Percentiles rank a stretch among this genome's conserved stretches.
phyloP scores from a whole-genome alignment of 352 stramenopile genomes.

The Pythium periplocum region DNA sequence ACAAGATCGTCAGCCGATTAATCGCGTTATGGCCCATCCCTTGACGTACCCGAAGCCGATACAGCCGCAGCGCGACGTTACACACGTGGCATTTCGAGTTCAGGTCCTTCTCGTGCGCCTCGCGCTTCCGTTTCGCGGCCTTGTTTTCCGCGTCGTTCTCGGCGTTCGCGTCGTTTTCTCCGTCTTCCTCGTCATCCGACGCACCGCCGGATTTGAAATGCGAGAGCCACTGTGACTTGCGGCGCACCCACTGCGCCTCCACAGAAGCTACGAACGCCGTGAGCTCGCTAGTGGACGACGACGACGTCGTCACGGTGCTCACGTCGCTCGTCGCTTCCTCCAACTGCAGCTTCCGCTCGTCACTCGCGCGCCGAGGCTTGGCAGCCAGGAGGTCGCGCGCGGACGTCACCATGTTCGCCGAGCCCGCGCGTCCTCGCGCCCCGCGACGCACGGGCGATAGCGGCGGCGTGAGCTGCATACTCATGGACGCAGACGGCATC shows the following conservation, averaged over 20 bases:
- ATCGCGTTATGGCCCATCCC: not conserved
- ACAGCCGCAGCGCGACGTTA: conserved; percentile 43
- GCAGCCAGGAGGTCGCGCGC: too few relatives aligned
- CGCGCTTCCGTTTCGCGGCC: not conserved
- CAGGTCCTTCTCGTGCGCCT: not conserved
- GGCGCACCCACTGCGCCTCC: conserved; percentile 1
- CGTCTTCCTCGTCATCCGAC: not conserved
- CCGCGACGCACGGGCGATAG: too few relatives aligned
- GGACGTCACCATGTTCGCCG: too few relatives aligned
- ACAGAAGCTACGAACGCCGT: not conserved
- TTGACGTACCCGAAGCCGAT: conserved; percentile 41
- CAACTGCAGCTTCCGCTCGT: too few relatives aligned
- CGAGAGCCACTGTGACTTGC: not conserved
- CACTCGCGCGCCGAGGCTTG: too few relatives aligned
- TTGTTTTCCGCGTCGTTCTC: not conserved
- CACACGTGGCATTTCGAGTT: conserved; percentile 68
- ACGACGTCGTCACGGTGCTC: too few relatives aligned
- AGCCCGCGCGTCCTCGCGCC: too few relatives aligned
- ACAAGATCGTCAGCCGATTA: conserved; percentile 1
- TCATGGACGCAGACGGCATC: too few relatives aligned
- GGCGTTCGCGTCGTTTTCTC: not conserved
- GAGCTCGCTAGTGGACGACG: too few relatives aligned
- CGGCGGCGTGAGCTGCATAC: too few relatives aligned
- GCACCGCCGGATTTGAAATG: not conserved
- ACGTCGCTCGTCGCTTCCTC: too few relatives aligned